Evolutionary conservation across 2,329 filamentous ascomycete species (phyloP), one percentile per base, ranked within the genome.

Genomic region (Trichoderma sp.): DNA sequence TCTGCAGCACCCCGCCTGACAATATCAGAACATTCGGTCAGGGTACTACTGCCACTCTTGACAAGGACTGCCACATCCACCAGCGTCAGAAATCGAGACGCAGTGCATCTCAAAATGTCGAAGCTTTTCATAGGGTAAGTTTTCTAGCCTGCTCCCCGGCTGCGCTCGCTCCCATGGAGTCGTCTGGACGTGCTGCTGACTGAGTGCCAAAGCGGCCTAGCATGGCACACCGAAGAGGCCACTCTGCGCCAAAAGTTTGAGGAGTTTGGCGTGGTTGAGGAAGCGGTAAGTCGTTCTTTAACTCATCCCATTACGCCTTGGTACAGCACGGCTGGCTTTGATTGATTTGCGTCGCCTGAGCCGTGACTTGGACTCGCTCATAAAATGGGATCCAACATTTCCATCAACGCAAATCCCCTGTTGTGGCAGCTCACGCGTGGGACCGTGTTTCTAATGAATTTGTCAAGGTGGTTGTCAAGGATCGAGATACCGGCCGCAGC

Each of bases 191-290:
- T 43, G 58, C 43, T 70, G 70, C 79, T 81, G 71, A 80, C 71
- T 34, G 62, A 56, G 62, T 60, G 28, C 61, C 65, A 71, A 69
- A 97, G 95, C 80, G 96, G 96, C 88, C 94, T 99, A 77, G 94
- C 96, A 79, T 99, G 96, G 96, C 95, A 98, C 86, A 99, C 96
- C 75, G 94, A 97, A 83, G 95, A 98, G 84, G 84, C 85, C 58
- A 94, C 93, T 76, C 87, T 99, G 76, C 92, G 93, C 80, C 86
- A 92, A 80, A 97, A 97, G 84, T 99, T 99, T 82, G 92, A 95
- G 82, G 92, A 96, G 82, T 98, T 93, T 80, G 95, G 95, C 73
- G 86, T 87, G 56, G 92, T 99, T 76, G 94, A 98, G 82, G 95
- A 99, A 90, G 96, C 96, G 78, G 96, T 98, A 89, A 83, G 94